Evolutionary conservation across 1,284 basidiomycete genomes (phyloP), one percentile per base, ranked within the genome.

Genomic region (Apiotrichum porosum): DNA sequence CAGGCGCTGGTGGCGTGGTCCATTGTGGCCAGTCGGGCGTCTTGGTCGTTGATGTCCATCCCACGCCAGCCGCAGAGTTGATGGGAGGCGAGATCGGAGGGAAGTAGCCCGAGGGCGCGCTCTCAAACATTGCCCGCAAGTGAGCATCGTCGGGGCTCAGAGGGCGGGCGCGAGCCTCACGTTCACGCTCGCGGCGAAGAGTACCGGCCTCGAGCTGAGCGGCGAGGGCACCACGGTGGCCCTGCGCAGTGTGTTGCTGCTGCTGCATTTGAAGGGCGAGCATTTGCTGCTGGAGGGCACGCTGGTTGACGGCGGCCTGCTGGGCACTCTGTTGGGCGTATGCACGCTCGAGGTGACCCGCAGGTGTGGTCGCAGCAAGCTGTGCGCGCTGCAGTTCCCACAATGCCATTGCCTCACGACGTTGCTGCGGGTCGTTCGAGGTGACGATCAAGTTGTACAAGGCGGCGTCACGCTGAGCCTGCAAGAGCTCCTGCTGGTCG

Each of bases 61-160:
- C 51, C 12, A 51, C 54, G 3, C 48, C 54, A 3, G 51, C 44
- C 6, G 54, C 50, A 10, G 51, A 50, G 32, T 53, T 51, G 17
- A 56, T 38, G 4, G 47, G 47, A 1, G 54, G 48, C 21, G 48
- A 50, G 30, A 52, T 44, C 22, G 48, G 38, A 5, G 54, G 44
- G 23, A 50, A 50, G 34, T 49, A 50, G 23, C 44, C 50, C 10
- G 45, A 38, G 9, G 56, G 47, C 10, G 55, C 60, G 41, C 51
- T 47, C 44, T 64, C 65, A 36, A 65, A 65, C 13, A 61, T 49
- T 1, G 64, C 58, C 37, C 63, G 52, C 26, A 62, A 23, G 4
- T 60, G 57, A 10, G 52, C 42, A 33, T 61, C 54, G 35, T 63
- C 54, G 3, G 43, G 47, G 43, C 51, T 55, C 6, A 55, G 36